Evolutionary conservation across 306 rosid genomes (phyloP).

Genomic region (Alnus glutinosa): DNA sequence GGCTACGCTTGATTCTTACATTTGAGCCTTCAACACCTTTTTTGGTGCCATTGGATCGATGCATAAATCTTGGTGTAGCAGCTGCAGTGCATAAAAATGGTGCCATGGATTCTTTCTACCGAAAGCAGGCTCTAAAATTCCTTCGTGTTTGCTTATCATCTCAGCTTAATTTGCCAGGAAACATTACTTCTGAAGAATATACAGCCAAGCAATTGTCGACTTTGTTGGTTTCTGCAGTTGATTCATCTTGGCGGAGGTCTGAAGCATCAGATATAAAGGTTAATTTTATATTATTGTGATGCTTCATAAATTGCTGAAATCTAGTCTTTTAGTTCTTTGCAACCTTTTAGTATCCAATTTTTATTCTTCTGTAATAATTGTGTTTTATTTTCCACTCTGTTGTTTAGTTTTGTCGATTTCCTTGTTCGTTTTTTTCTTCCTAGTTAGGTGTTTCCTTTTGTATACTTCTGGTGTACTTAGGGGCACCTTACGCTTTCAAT

Average conservation of each 20-base stretch:
- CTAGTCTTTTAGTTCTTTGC: background rate
- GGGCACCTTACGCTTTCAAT: too few species aligned
- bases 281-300: slow-evolving; percentile 16
- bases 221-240: slow-evolving; percentile 66
- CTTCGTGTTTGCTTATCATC: slow-evolving; percentile 90
- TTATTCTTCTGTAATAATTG: background rate
- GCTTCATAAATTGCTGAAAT: slow-evolving; percentile 5
- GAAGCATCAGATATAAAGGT: slow-evolving; percentile 85
- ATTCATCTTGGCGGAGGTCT: slow-evolving; percentile 69
- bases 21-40: slow-evolving; percentile 99
- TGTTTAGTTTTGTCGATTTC: too few species aligned
- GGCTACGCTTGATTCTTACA: slow-evolving; percentile 90
- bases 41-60: slow-evolving; percentile 96
- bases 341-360: background rate
- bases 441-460: too few species aligned
- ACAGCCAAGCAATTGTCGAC: slow-evolving; percentile 75
- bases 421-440: too few species aligned
- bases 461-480: too few species aligned
- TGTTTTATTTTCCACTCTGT: too few species aligned
- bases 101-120: slow-evolving; percentile 76
- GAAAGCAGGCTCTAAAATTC: slow-evolving; percentile 86
- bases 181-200: slow-evolving; percentile 68
- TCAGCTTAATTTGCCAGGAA: slow-evolving; percentile 96
- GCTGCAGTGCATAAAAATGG: slow-evolving; percentile 74
- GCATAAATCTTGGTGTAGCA: slow-evolving; percentile 96